phyloP scores from a whole-genome alignment of 148 eudicot genomes.

The Nyssa sinensis region DNA sequence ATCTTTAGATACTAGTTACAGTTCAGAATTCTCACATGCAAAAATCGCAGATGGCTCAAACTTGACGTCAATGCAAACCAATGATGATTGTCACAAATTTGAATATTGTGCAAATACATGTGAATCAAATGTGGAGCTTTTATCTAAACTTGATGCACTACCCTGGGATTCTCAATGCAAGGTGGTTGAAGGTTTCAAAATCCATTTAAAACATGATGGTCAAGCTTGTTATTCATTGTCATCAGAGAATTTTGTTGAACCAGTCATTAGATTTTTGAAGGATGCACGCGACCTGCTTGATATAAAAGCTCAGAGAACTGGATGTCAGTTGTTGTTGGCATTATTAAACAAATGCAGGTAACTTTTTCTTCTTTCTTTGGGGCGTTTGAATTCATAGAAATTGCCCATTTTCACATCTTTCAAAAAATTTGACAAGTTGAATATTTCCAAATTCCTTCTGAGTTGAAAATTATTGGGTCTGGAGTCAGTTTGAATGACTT shows the following conservation, averaged over 20 bases:
- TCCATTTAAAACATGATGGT: slow-evolving; percentile 32
- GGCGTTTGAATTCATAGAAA: not conserved
- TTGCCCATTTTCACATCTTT: not conserved
- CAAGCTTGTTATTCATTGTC: slow-evolving; percentile 40
- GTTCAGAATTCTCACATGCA: slow-evolving; percentile 29
- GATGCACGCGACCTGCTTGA: slow-evolving; percentile 44
- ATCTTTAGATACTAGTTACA: slow-evolving; percentile 44
- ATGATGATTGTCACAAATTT: slow-evolving; percentile 22
- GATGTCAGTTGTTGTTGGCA: slow-evolving; percentile 47
- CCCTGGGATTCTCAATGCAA: slow-evolving; percentile 66
- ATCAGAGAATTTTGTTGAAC: slow-evolving; percentile 46
- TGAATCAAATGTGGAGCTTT: slow-evolving; percentile 30
- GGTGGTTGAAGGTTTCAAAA: slow-evolving; percentile 48
- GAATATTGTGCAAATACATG: slow-evolving; percentile 24
- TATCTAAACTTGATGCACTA: slow-evolving; percentile 45
- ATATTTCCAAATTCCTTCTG: not conserved
- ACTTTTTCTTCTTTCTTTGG: slow-evolving; percentile 2
- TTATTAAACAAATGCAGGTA: slow-evolving; percentile 61
- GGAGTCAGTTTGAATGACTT: not conserved
- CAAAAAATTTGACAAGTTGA: not conserved
- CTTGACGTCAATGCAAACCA: slow-evolving; percentile 18
- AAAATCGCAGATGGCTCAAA: slow-evolving; percentile 21
- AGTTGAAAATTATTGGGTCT: not conserved
- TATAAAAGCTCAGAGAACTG: slow-evolving; percentile 49
- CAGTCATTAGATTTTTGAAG: slow-evolving; percentile 55